Base-by-base conservation (phyloP, 106 monocot genomes). In the Agapanthus africanus region DNA sequence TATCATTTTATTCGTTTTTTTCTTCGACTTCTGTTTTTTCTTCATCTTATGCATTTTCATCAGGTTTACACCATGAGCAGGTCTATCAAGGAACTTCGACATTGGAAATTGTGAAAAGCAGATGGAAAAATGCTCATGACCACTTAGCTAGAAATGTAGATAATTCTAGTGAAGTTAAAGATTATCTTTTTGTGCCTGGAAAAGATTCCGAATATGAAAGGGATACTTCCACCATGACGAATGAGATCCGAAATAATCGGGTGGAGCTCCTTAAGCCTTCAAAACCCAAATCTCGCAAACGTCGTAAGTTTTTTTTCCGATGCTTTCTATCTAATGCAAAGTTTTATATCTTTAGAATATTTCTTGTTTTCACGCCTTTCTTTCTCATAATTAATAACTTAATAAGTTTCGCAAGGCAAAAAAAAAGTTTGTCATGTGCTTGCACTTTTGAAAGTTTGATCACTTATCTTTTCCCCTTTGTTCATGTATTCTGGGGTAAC, bases 271-370 rank as follows among this genome's bases (percentile, higher is more conserved):
- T 40, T 47, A 70, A 46, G 38, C 23, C 16, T 76, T 21, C 70
- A 37, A 82, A 77, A 72, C 16, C 36, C 0, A 89, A 84, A 40
- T 38, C 39, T 74, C 81, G 71, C 57, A 82, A 85, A 54, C 79
- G 50, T 47, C 71, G 85, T 89, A 79, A 88, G 88, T 52, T 37
- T 72, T 25, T 4, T 15, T 36, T 35, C 15, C 16, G 8, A 7
- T 32, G 3, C 11, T 59, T 51, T 23, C 25, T 1, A 1, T 44
- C 16, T 44, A 1, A 44, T 8, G 4, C 44, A 44, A 6, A 44
- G 15, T 47, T 51, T 56, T 56, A 30, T 3, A 11, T 30, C 30
- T 11, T 19, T 56, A 4, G 18, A 9, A 28, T 44, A 44, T 44
- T 44, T 14, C 44, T 14, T 44, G 15, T 11, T 56, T 1, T 13